Evolutionary conservation across 169 alveolate species (phyloP), one percentile per base, ranked within the genome.

Genomic region (Plasmodium inui): DNA sequence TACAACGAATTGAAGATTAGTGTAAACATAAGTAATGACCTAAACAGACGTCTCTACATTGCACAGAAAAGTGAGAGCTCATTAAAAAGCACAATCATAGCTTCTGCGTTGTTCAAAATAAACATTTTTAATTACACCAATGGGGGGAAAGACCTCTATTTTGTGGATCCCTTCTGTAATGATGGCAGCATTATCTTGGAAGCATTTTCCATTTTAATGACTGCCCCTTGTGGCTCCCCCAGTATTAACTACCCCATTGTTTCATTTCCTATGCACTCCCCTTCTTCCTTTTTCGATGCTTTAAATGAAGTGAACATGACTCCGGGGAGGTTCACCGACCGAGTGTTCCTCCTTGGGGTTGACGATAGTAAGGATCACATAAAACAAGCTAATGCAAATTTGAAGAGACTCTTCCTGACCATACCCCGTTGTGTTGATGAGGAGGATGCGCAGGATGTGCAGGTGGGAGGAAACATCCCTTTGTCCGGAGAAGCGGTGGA

Each of bases 81-180:
- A 9, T 89, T 89, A 53, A 89, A 89, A 80, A 70, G 84, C 32
- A 89, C 94, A 32, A 89, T 89, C 32, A 46, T 89, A 14, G 94
- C 94, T 61, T 78, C 91, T 0, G 94, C 84, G 28, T 34, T 41
- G 41, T 80, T 89, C 53, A 89, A 80, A 81, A 44, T 89, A 4
- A 78, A 80, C 53, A 28, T 88, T 30, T 70, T 76, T 9, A 82
- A 82, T 72, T 92, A 83, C 41, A 72, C 85, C 37, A 71, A 92
- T 32, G 28, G 89, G 7, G 32, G 44, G 57, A 84, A 84, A 46
- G 34, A 83, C 28, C 19, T 84, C 61, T 83, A 78, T 84, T 17
- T 84, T 14, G 76, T 82, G 22, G 93, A 86, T 30, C 95, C 92
- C n/a, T 81, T 92, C 73, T 80, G 93, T 92, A 71, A 83, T 92